A percentile compares a stretch with the other conserved stretches of the same genome.
These are phyloP conservation scores for Rhizomucor pusillus DNA, from an alignment of 371 early-diverging fungal genomes.

Conservation along the genomic window DNA sequence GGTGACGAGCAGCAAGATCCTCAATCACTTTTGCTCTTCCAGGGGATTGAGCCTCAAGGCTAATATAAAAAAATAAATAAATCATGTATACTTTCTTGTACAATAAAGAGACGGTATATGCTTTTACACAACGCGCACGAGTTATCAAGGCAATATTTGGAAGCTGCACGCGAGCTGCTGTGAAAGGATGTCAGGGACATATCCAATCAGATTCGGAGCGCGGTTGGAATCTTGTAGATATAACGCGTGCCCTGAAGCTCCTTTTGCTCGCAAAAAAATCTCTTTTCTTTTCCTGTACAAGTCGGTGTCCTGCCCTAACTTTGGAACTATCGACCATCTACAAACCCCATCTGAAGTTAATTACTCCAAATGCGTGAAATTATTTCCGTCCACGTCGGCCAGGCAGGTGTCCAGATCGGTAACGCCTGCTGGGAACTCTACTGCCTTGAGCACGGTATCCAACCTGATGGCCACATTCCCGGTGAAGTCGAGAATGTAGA, in stretches of 20 bases:
- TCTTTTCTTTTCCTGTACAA: conserved; percentile 2
- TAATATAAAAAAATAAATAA: conserved; percentile 3
- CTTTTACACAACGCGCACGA: no score
- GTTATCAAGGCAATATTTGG: no score
- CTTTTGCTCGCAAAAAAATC: background rate
- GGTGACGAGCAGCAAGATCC: conserved; percentile 8
- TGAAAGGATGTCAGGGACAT: no score
- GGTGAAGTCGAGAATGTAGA: conserved; percentile 39
- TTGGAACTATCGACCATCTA: conserved; percentile 20
- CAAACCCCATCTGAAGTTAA: conserved; percentile 11
- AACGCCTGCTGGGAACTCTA: conserved; percentile 99
- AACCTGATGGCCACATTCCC: conserved; percentile 94
- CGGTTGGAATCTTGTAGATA: no score
- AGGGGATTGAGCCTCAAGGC: conserved; percentile 12
- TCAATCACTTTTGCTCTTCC: conserved; percentile 11
- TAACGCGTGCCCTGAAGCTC: no score
- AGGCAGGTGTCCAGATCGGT: conserved; percentile 99
- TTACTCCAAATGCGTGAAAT: conserved; percentile 87
- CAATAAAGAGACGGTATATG: no score
- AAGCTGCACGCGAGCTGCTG: no score
- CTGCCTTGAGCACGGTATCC: conserved; percentile 80
- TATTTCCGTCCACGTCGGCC: conserved; percentile 91
- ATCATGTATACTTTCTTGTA: no score
- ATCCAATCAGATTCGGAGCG: no score
- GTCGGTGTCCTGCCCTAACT: conserved; percentile 34